Percentiles rank a stretch among this genome's conserved stretches.
These are phyloP conservation scores for Didymella arachidicola DNA, from an alignment of 2,329 filamentous ascomycete species.

Conservation along the genomic window DNA sequence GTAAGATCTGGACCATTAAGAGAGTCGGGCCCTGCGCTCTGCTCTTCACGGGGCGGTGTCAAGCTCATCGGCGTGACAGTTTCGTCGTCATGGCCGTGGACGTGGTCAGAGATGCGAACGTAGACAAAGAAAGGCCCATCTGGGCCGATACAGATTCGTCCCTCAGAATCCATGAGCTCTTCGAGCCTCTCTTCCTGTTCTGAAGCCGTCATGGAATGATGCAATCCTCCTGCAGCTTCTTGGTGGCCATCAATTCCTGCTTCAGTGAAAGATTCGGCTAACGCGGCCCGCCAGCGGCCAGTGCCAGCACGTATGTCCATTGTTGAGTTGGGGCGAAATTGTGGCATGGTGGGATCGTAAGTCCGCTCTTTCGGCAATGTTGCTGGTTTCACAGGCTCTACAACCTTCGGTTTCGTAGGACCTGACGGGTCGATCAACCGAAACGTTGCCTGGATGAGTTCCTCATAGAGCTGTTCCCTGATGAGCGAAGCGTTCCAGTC, in stretches of 20 bases:
- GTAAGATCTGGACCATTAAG: background rate
- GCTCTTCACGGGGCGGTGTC: background rate
- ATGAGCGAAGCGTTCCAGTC: slow-evolving; percentile 17
- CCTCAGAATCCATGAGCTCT: slow-evolving; percentile 14
- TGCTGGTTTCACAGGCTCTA: background rate
- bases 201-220: background rate
- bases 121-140: slow-evolving; percentile 8
- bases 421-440: slow-evolving; percentile 1
- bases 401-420: background rate
- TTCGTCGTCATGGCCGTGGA: background rate
- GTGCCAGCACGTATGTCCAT: slow-evolving; percentile 19
- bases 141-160: slow-evolving; percentile 7
- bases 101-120: background rate
- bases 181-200: slow-evolving; percentile 6
- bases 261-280: background rate
- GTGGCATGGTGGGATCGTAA: slow-evolving; percentile 71
- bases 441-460: background rate
- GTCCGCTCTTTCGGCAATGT: slow-evolving; percentile 14
- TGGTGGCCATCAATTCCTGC: too few species aligned
- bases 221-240: background rate
- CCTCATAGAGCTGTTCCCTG: slow-evolving; percentile 10
- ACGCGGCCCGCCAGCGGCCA: background rate
- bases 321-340: slow-evolving; percentile 68
- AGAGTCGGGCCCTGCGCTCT: background rate
- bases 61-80: background rate